Percentiles rank a stretch among this genome's conserved stretches.
Evolutionary conservation across 306 rosid species (phyloP).

Genomic region (Casuarina equisetifolia): DNA sequence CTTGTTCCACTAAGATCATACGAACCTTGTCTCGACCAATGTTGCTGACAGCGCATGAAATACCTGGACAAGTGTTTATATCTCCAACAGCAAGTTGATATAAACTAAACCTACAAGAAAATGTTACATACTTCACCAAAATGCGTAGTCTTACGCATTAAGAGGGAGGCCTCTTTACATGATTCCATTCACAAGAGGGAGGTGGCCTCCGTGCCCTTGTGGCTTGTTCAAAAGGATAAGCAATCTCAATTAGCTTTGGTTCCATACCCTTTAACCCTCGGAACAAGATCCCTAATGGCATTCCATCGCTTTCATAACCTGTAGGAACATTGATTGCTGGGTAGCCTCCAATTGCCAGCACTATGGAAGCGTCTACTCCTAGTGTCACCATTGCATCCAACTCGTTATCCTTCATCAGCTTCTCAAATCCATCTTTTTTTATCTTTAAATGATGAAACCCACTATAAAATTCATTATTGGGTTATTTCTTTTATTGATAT

Average conservation of each 20-base stretch:
- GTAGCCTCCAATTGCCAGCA: slow-evolving; percentile 52
- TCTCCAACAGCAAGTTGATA: too few species aligned
- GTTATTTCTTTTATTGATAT: too few species aligned
- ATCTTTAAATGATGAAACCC: too few species aligned
- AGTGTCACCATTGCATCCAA: slow-evolving; percentile 50
- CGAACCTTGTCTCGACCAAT: too few species aligned
- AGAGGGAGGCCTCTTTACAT: too few species aligned
- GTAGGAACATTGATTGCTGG: slow-evolving; percentile 54
- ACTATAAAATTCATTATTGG: too few species aligned
- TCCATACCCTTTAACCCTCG: slow-evolving; percentile 50
- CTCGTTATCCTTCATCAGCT: slow-evolving; percentile 37
- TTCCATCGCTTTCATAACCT: slow-evolving; percentile 37
- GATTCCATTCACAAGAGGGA: neutral
- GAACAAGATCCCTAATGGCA: slow-evolving; percentile 48
- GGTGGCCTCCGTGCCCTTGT: slow-evolving; percentile 47
- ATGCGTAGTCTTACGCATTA: too few species aligned
- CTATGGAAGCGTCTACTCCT: slow-evolving; percentile 12
- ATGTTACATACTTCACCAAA: too few species aligned
- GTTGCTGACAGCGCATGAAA: too few species aligned
- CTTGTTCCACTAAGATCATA: too few species aligned
- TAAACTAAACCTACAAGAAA: too few species aligned
- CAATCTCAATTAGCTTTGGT: slow-evolving; percentile 49
- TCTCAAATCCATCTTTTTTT: slow-evolving; percentile 45
- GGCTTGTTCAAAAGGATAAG: slow-evolving; percentile 60
- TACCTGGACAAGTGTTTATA: too few species aligned